Conservation (phyloP, 352 stramenopile genomes). For the Phytopythium kandeliae region DNA sequence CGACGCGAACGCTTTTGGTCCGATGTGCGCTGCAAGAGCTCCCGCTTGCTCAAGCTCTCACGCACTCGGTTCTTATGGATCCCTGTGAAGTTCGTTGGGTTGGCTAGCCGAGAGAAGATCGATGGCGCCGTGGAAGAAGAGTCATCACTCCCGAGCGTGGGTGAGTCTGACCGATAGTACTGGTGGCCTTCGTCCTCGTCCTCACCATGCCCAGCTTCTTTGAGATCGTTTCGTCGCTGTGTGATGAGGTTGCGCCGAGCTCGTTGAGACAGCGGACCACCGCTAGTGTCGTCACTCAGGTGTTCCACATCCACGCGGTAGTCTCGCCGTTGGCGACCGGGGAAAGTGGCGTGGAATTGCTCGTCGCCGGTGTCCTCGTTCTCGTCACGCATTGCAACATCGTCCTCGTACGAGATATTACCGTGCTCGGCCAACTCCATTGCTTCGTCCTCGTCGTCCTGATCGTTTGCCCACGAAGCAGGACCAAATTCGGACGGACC, state of each 20-base stretch:
- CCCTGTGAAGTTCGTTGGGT: slow-evolving; percentile 84
- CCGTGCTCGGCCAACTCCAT: slow-evolving; percentile 40
- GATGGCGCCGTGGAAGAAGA: slow-evolving; percentile 43
- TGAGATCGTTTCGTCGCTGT: slow-evolving; percentile 17
- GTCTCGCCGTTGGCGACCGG: slow-evolving; percentile 27
- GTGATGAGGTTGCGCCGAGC: slow-evolving; percentile 25
- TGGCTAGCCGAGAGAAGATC: slow-evolving; percentile 83
- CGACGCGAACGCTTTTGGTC: slow-evolving; percentile 70
- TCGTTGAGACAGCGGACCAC: slow-evolving; percentile 34
- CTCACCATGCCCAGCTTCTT: slow-evolving; percentile 24
- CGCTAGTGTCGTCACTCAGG: slow-evolving; percentile 34
- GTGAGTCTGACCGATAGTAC: slow-evolving; percentile 33
- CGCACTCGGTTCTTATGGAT: slow-evolving; percentile 85
- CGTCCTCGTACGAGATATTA: slow-evolving; percentile 34
- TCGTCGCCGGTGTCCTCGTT: slow-evolving; percentile 20
- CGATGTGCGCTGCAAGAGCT: slow-evolving; percentile 67
- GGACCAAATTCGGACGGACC: slow-evolving; percentile 16
- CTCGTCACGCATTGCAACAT: slow-evolving; percentile 50
- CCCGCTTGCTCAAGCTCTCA: slow-evolving; percentile 76
- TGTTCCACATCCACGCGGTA: slow-evolving; percentile 55
- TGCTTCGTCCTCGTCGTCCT: slow-evolving; percentile 62
- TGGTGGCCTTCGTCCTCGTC: slow-evolving; percentile 19
- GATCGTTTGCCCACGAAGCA: slow-evolving; percentile 67
- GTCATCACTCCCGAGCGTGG: slow-evolving; percentile 58
- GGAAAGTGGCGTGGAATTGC: slow-evolving; percentile 3